Evolutionary conservation across 23 red algal species (phyloP).

Genomic region (Cyanidioschyzon merolae): DNA sequence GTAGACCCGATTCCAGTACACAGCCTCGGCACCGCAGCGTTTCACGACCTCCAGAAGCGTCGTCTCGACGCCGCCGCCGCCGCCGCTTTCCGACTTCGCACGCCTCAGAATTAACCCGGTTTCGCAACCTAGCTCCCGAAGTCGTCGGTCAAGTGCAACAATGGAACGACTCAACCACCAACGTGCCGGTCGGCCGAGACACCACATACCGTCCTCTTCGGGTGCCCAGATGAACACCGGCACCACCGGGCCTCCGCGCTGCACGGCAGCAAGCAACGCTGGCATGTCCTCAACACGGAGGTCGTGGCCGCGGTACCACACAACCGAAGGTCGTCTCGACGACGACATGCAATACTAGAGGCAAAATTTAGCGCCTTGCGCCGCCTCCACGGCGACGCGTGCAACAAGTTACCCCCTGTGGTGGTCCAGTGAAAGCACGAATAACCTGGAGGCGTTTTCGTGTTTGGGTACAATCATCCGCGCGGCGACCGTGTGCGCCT

Average conservation of each 20-base stretch:
- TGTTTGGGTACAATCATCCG: too few relatives aligned
- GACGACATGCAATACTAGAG: neutral
- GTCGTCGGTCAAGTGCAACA: constrained; percentile 29
- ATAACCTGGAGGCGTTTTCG: constrained; percentile 9
- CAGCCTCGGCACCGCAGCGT: constrained; percentile 53
- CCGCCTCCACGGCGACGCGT: neutral
- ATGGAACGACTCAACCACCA: constrained; percentile 84
- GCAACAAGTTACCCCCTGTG: neutral
- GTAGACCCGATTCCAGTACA: constrained; percentile 97
- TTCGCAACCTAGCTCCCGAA: constrained; percentile 48
- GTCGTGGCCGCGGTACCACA: constrained; percentile 97
- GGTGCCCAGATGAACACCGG: constrained; percentile 57
- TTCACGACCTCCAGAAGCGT: constrained; percentile 37
- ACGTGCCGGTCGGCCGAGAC: constrained; percentile 34
- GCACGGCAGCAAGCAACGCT: constrained; percentile 72
- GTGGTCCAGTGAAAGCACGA: neutral
- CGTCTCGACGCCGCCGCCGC: constrained; percentile 28
- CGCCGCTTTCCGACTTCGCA: neutral
- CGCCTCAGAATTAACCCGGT: constrained; percentile 36
- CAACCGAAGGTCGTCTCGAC: constrained; percentile 26
- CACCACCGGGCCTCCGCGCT: constrained; percentile 54
- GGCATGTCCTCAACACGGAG: constrained; percentile 72
- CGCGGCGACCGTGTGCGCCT: too few relatives aligned
- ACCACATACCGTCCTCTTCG: constrained; percentile 31
- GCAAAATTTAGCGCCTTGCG: neutral